Base-by-base conservation (phyloP, 176 grass and related monocot species). In the Oryza australiensis region DNA sequence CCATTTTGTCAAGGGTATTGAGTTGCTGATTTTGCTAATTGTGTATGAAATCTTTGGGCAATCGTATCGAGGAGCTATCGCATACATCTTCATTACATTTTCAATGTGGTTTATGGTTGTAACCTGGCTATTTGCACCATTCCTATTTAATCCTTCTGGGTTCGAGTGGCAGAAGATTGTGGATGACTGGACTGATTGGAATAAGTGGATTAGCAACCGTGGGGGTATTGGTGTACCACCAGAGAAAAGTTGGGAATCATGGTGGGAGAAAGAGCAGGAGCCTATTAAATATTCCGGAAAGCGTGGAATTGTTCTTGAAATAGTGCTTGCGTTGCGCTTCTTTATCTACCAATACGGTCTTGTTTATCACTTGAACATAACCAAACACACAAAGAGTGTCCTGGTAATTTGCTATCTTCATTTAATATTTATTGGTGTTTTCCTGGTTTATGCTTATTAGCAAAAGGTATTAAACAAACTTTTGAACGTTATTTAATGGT, bases 121-220 rank as follows among this genome's bases (percentile, higher is more conserved):
- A 73, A 91, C 95, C 26, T 98, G 95, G 95, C 90, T 98, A 55
- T 98, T 98, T 82, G 88, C 92, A 18, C 95, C 95, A n/a, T 98
- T 98, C 80, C 86, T 98, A 16, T 98, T 98, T 77, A 98, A 98
- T 78, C 95, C 95, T 85, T 93, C 95, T 68, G 95, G 94, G 59
- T 98, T 98, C 3, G 95, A 98, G 84, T 98, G 95, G 95, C 95
- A 98, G 79, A 95, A 98, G 77, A 98, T 98, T 70, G 90, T 98
- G 33, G 92, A 98, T 83, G 92, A 98, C 38, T 98, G 95, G 95
- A 89, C 82, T 53, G 95, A 98, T 73, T 98, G 95, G 95, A 88
- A 95, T 64, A 98, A 98, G 85, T 98, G 95, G 95, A 98, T 98
- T 33, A 91, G 68, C 46, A 98, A 91, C 85, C 77, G 92, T 1